Base-by-base conservation (phyloP, 23 red algal species). In the Cyanidiococcus yangmingshanensis region DNA sequence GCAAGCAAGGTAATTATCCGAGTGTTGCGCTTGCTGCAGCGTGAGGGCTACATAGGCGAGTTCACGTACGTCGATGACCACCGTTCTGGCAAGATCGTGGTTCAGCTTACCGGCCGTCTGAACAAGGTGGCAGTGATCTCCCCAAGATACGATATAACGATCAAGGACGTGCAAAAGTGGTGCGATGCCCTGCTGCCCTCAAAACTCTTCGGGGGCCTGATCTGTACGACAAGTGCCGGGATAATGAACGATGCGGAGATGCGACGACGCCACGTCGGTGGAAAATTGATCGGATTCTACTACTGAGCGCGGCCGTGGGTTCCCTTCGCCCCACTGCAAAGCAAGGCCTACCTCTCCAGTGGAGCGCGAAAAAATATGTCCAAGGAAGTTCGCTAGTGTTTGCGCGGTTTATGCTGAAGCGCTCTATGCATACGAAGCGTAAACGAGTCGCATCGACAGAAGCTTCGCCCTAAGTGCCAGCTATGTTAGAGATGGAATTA, bases 71-170 rank as follows among this genome's bases (percentile, higher is more conserved):
- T 98, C 15, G 94, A 98, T 58, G 94, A 98, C 76, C 94, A 98
- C 59, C 87, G 94, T 27, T 40, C 85, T 0, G 88, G 88, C 15
- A 98, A 98, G 87, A 89, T 98, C 50, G 94, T 91, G 2, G 94
- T 98, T 80, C 89, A 89, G 37, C 84, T 98, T 50, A 91, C 90
- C 33, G 94, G 94, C n/a, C 82, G 94, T 41, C 80, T 98, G 67
- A 98, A 98, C 82, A 98, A 98, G 45, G 82, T 78, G 30, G 86
- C 87, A n/a, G 94, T 88, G 1, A 98, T 98, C 40, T 98, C 94
- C 21, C 94, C 94, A 31, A 71, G 94, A 18, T 98, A 90, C 41
- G 94, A 98, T 54, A 40, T 98, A 36, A 50, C 75, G 40, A 59
- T 98, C 27, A 59, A 54, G 24, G 88, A 98, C 41, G 58, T 98